Evolutionary conservation across 1,139 yeast genomes (phyloP).

Genomic region (Geotrichum citri-aurantii): DNA sequence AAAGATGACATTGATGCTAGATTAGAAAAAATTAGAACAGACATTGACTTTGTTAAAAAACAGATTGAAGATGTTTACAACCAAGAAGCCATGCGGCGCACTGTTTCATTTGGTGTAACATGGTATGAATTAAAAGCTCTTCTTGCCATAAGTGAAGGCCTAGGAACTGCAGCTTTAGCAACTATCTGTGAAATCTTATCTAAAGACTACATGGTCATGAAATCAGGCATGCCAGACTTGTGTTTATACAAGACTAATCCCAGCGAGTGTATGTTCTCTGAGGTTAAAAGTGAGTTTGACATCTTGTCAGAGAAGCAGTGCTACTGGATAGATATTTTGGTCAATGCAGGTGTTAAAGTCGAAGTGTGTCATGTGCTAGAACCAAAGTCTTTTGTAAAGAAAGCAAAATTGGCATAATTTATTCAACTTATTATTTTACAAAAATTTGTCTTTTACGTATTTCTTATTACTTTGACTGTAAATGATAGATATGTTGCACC

Average conservation of each 20-base stretch:
- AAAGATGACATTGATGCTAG: slow-evolving; percentile 23
- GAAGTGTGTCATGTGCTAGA: slow-evolving; percentile 34
- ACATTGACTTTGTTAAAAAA: slow-evolving; percentile 9
- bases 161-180: slow-evolving; percentile 26
- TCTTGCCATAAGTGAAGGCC: slow-evolving; percentile 28
- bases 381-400: slow-evolving; percentile 17
- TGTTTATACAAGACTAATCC: slow-evolving; percentile 31
- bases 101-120: slow-evolving; percentile 31
- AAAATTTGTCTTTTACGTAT: too few species aligned
- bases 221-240: slow-evolving; percentile 38
- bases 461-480: too few species aligned
- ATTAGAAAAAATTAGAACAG: slow-evolving; percentile 16
- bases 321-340: slow-evolving; percentile 36
- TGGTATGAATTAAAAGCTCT: slow-evolving; percentile 33
- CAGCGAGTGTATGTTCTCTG: slow-evolving; percentile 15
- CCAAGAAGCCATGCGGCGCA: slow-evolving; percentile 20
- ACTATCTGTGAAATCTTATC: slow-evolving; percentile 30
- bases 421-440: too few species aligned
- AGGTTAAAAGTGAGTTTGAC: slow-evolving; percentile 38
- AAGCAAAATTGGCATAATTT: slow-evolving; percentile 13
- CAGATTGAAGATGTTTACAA: slow-evolving; percentile 15
- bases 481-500: too few species aligned
- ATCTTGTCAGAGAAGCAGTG: slow-evolving; percentile 37
- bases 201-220: slow-evolving; percentile 29
- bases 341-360: slow-evolving; percentile 30